Evolutionary conservation across 257 asterid species (phyloP), one percentile per base, ranked within the genome.

Genomic region (Prunella vulgaris): DNA sequence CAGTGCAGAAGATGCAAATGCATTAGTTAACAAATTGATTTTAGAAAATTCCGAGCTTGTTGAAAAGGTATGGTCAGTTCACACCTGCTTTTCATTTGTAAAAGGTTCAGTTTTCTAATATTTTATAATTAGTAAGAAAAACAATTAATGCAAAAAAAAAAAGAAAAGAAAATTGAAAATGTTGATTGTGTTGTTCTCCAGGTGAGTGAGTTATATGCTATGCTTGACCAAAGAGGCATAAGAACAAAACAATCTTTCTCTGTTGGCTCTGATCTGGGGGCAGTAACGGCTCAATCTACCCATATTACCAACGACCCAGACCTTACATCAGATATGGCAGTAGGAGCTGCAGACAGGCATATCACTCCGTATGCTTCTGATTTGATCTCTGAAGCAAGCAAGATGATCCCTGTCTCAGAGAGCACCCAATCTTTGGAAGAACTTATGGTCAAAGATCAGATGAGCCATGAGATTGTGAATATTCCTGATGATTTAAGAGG

Each of bases 21-120:
- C 77, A 76, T 73, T 78, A 70, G 84, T 79, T 69, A 89, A 77
- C 74, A 88, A 69, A 73, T 74, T 84, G 80, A 60, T 76, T 12
- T 20, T 60, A 32, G 92, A 88, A 79, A 88, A 86, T 80, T 73
- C 84, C 10, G 78, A 84, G 77, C 90, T 81, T 74, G 89, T 80
- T 66, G 87, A 69, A 69, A 86, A 90, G 85, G 97, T 90, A 76
- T 63, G 56, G 60, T 61, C 48, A 33, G 66, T 30, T 32, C 13
- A 59, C 14, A 40, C 49, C 15, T 35, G 4, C 66, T 60, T 60
- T 35, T 20, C 48, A 18, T 60, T 60, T 17, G 15, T 33, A 60
- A 33, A 30, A 58, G 13, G 30, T 58, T 58, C 14, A 1, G 10
- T 7, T 17, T 30, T 15, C 3, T 59, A 14, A 15, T 10, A 21